Evolutionary conservation across 148 eudicot genomes (phyloP).

Genomic region (Diospyros kaki): DNA sequence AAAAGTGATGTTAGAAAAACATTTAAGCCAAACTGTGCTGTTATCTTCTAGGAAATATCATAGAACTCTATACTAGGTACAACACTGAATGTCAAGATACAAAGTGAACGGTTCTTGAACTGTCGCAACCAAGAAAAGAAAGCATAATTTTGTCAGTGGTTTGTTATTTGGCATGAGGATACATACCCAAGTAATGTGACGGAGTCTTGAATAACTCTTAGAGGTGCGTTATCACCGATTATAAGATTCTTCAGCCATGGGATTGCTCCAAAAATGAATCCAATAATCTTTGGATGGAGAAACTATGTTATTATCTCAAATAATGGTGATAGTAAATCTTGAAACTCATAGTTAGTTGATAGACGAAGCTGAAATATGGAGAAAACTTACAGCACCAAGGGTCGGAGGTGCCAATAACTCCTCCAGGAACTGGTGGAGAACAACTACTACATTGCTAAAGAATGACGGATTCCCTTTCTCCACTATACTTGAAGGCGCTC

Average conservation of each 20-base stretch:
- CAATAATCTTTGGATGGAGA: constrained; percentile 37
- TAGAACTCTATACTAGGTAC: not conserved
- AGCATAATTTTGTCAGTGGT: no score
- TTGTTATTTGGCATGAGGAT: not conserved
- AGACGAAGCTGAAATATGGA: not conserved
- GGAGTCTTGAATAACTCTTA: constrained; percentile 71
- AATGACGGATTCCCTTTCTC: constrained; percentile 14
- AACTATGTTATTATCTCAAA: not conserved
- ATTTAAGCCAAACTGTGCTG: not conserved
- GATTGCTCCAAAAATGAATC: constrained; percentile 60
- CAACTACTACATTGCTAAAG: constrained; percentile 25
- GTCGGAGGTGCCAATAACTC: constrained; percentile 85
- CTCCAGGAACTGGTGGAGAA: constrained; percentile 46
- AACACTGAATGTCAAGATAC: not conserved
- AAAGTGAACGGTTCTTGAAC: not conserved
- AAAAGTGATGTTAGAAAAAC: not conserved
- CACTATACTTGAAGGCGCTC: constrained; percentile 2
- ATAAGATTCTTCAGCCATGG: constrained; percentile 60
- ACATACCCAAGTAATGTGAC: constrained; percentile 71
- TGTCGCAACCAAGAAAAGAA: no score
- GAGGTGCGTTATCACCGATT: constrained; percentile 70
- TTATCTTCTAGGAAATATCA: no score
- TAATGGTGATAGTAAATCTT: not conserved
- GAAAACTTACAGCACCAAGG: constrained; percentile 64
- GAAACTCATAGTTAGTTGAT: not conserved